Evolutionary conservation across 257 asterid species (phyloP).

Genomic region (Coffea canephora): DNA sequence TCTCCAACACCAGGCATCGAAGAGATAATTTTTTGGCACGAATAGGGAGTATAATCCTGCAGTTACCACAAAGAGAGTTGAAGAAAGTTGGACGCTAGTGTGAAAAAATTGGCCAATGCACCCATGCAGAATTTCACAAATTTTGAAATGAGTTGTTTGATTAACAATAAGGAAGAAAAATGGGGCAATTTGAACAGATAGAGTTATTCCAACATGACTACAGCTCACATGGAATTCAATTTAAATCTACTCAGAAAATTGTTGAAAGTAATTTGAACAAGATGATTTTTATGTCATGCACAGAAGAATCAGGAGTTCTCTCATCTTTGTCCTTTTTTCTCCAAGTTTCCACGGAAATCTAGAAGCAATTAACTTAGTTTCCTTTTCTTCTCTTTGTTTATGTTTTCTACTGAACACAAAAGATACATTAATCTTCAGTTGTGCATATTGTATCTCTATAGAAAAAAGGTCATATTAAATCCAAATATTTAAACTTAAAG

Average conservation of each 20-base stretch:
- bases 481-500: neutral
- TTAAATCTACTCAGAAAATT: neutral
- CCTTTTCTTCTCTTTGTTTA: neutral
- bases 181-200: neutral
- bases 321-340: neutral
- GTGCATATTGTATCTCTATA: neutral
- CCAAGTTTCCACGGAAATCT: neutral
- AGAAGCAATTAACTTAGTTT: neutral
- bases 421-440: neutral
- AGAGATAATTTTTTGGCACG: constrained; percentile 84
- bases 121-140: neutral
- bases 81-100: neutral
- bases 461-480: no score
- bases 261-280: neutral
- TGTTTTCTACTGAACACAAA: neutral
- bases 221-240: neutral
- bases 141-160: neutral
- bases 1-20: constrained; percentile 92
- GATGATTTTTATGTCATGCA: neutral
- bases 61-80: constrained; percentile 18
- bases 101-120: neutral
- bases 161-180: neutral
- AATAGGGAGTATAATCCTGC: constrained; percentile 97
- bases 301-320: neutral
- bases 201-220: neutral